phyloP scores from a whole-genome alignment of 2,329 filamentous ascomycete species.

The Verticillium tricorpus region DNA sequence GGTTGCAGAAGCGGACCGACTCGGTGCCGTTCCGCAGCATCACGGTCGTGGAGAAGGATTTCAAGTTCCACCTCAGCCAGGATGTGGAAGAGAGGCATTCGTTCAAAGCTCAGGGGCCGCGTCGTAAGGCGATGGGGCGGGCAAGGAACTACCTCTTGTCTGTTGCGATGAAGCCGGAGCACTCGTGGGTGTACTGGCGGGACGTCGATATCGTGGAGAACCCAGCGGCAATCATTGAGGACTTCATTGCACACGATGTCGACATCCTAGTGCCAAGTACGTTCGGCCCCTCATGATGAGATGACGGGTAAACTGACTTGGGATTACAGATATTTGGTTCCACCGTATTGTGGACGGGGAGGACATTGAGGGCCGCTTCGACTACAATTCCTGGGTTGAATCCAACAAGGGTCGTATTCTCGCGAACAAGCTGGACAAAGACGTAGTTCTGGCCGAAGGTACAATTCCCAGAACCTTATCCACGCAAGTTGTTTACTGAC shows the following conservation, averaged over 20 bases:
- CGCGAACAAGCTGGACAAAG: slow-evolving; percentile 66
- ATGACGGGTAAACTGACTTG: slow-evolving; percentile 2
- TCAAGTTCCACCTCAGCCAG: slow-evolving; percentile 71
- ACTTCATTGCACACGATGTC: slow-evolving; percentile 89
- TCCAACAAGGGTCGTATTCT: slow-evolving; percentile 79
- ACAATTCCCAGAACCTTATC: slow-evolving; percentile 10
- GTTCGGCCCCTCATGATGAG: slow-evolving; percentile 24
- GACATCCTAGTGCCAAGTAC: slow-evolving; percentile 93
- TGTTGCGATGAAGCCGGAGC: slow-evolving; percentile 81
- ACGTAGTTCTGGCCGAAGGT: slow-evolving; percentile 87
- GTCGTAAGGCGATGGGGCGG: slow-evolving; percentile 83
- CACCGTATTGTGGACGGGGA: slow-evolving; percentile 76
- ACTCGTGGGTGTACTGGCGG: slow-evolving; percentile 98
- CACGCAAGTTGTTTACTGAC: slow-evolving; percentile 10
- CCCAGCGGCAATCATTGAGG: slow-evolving; percentile 81
- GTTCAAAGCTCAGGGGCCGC: slow-evolving; percentile 82
- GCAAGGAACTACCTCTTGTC: slow-evolving; percentile 90
- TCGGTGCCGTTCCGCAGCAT: slow-evolving; percentile 82
- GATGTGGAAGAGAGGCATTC: slow-evolving; percentile 77
- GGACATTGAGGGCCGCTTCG: slow-evolving; percentile 95
- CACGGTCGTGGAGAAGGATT: slow-evolving; percentile 86
- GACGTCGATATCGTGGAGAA: slow-evolving; percentile 96
- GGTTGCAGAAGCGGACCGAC: slow-evolving; percentile 77
- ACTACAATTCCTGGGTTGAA: slow-evolving; percentile 99
- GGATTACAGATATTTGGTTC: slow-evolving; percentile 81